Conservation (phyloP, 352 stramenopile genomes). For the Globisporangium alternatum region DNA sequence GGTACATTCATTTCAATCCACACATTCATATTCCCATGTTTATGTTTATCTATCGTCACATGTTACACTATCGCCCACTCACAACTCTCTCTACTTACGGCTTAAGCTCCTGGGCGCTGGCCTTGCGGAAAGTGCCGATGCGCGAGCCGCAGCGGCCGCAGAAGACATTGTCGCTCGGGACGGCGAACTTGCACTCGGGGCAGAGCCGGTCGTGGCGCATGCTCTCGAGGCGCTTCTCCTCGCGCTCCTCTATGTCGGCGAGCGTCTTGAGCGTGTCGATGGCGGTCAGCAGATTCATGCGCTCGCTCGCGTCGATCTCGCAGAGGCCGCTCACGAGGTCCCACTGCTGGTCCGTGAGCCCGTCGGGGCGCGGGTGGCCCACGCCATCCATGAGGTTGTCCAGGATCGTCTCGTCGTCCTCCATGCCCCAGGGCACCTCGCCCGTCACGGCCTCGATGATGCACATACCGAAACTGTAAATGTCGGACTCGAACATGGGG, state of each 20-base stretch:
- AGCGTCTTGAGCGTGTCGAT: conserved; percentile 15
- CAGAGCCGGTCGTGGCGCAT: conserved; percentile 18
- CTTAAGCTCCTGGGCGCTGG: not conserved
- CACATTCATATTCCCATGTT: not conserved
- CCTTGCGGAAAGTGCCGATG: conserved; percentile 15
- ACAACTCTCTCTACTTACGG: not conserved
- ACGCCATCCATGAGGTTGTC: conserved; percentile 18
- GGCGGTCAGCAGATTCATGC: conserved; percentile 7
- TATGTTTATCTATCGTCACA: conserved; percentile 4
- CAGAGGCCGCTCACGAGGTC: conserved; percentile 13
- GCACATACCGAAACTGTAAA: conserved; percentile 46
- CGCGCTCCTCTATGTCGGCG: conserved; percentile 15
- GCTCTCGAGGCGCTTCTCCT: conserved; percentile 13
- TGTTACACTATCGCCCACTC: not conserved
- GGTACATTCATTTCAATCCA: not conserved
- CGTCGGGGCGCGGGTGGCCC: conserved; percentile 11
- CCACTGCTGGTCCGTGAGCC: conserved; percentile 17
- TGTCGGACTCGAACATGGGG: conserved; percentile 31
- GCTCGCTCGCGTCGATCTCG: conserved; percentile 9
- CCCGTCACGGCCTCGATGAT: conserved; percentile 38
- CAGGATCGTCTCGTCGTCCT: conserved; percentile 29
- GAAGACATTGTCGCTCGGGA: conserved; percentile 19
- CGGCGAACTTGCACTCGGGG: conserved; percentile 15
- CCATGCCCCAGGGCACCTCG: conserved; percentile 29
- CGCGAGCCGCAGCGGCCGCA: conserved; percentile 17